A percentile compares a stretch with the other conserved stretches of the same genome.
phyloP scores from a whole-genome alignment of 805 yeast genomes.

The Candida broadrunensis region DNA sequence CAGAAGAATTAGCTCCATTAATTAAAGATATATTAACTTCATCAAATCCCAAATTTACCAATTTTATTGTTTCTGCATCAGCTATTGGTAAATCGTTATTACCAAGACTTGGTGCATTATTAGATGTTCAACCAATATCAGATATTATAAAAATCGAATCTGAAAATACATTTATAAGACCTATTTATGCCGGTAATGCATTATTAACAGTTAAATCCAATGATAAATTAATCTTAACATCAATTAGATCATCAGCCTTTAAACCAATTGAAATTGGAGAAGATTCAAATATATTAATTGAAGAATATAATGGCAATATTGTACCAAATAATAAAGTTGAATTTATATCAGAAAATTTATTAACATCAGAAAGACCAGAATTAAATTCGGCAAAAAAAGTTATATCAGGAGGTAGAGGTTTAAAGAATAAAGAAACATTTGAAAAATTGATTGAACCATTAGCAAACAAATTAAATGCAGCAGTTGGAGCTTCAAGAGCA shows the following conservation, averaged over 20 bases:
- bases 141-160: slow-evolving; percentile 71
- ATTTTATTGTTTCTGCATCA: slow-evolving; percentile 79
- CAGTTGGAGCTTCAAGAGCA: slow-evolving; percentile 96
- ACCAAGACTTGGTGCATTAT: slow-evolving; percentile 82
- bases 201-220: slow-evolving; percentile 71
- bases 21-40: slow-evolving; percentile 43
- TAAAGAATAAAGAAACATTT: slow-evolving; percentile 85
- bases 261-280: slow-evolving; percentile 30
- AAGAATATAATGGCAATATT: slow-evolving; percentile 40
- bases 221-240: slow-evolving; percentile 64
- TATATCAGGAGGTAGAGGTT: slow-evolving; percentile 92
- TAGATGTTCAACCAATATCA: slow-evolving; percentile 85
- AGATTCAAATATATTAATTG: slow-evolving; percentile 35
- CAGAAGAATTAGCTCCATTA: slow-evolving; percentile 80
- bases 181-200: slow-evolving; percentile 96
- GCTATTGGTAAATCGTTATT: slow-evolving; percentile 82
- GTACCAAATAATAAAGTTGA: slow-evolving; percentile 37
- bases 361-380: slow-evolving; percentile 86
- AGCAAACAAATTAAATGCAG: slow-evolving; percentile 82
- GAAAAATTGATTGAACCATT: slow-evolving; percentile 75
- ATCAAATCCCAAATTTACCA: slow-evolving; percentile 48
- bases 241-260: slow-evolving; percentile 87
- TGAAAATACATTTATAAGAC: slow-evolving; percentile 77
- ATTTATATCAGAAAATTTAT: slow-evolving; percentile 74
- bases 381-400: slow-evolving; percentile 78